These are phyloP conservation scores for Saprolegnia parasitica DNA, from an alignment of 352 stramenopile species.

Conservation along the genomic window DNA sequence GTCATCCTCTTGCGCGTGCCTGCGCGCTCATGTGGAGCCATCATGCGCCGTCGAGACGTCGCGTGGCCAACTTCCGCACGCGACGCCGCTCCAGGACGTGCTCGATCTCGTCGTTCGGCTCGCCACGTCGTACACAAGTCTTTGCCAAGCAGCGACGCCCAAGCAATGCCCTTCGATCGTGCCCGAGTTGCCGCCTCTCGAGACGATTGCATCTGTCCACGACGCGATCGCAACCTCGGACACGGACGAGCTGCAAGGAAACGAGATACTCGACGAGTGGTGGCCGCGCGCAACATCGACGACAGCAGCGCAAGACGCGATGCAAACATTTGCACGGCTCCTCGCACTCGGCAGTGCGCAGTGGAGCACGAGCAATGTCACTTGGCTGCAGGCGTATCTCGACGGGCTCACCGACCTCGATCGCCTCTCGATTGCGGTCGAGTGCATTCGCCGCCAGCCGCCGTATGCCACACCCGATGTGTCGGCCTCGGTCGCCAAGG, in stretches of 20 bases:
- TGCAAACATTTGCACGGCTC: not conserved
- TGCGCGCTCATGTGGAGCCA: not conserved
- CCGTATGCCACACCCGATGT: not conserved
- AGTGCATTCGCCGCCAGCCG: not conserved
- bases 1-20: not conserved
- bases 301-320: not conserved
- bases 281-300: not conserved
- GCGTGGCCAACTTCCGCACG: too few relatives aligned
- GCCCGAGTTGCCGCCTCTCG: not conserved
- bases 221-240: not conserved
- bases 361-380: not conserved
- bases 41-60: not conserved
- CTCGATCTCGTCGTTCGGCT: too few relatives aligned
- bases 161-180: not conserved
- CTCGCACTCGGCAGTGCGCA: not conserved
- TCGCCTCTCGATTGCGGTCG: not conserved
- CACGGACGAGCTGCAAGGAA: not conserved
- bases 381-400: not conserved
- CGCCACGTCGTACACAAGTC: too few relatives aligned
- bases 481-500: not conserved
- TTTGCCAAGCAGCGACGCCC: too few relatives aligned
- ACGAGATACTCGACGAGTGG: not conserved
- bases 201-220: not conserved
- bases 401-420: not conserved
- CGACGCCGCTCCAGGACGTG: too few relatives aligned